These are phyloP conservation scores for Sequoiadendron giganteum DNA, from an alignment of 75 land plant species.

Conservation along the genomic window DNA sequence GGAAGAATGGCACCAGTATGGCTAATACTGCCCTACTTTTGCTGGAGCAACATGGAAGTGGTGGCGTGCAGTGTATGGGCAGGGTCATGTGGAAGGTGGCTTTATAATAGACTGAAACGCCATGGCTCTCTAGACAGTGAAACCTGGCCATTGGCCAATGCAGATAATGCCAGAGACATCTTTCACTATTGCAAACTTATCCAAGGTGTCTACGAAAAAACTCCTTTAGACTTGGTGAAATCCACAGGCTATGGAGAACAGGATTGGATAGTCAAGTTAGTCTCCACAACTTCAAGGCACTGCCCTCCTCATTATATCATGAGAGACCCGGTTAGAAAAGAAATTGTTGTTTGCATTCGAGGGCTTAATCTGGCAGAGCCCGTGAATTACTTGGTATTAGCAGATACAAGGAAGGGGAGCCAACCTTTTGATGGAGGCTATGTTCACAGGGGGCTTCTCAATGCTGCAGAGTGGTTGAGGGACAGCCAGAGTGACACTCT, in stretches of 20 bases:
- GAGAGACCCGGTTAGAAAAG: conserved; percentile 28
- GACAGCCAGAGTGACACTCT: conserved; percentile 17
- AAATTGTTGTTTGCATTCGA: conserved; percentile 40
- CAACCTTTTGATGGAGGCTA: conserved; percentile 44
- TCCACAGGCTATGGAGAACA: not conserved
- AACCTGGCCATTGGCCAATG: conserved; percentile 9
- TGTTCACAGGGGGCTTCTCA: conserved; percentile 53
- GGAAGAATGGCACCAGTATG: conserved; percentile 7
- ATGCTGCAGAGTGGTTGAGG: conserved; percentile 38
- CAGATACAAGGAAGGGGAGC: conserved; percentile 35
- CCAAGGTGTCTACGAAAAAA: conserved; percentile 5
- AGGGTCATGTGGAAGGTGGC: conserved; percentile 7
- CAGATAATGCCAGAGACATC: conserved; percentile 6
- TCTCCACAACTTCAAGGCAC: conserved; percentile 10
- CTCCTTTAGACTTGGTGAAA: not conserved
- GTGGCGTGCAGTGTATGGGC: conserved; percentile 10
- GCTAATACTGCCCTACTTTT: conserved; percentile 3
- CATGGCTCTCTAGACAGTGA: conserved; percentile 11
- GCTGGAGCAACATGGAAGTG: conserved; percentile 6
- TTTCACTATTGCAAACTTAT: conserved; percentile 2
- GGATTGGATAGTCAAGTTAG: not conserved
- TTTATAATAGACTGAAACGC: conserved; percentile 11
- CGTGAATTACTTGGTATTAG: conserved; percentile 32
- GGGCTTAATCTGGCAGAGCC: conserved; percentile 37
- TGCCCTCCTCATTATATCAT: conserved; percentile 50